Evolutionary conservation across 2,329 filamentous ascomycete species (phyloP).

Genomic region (Stagonosporopsis rhizophila): DNA sequence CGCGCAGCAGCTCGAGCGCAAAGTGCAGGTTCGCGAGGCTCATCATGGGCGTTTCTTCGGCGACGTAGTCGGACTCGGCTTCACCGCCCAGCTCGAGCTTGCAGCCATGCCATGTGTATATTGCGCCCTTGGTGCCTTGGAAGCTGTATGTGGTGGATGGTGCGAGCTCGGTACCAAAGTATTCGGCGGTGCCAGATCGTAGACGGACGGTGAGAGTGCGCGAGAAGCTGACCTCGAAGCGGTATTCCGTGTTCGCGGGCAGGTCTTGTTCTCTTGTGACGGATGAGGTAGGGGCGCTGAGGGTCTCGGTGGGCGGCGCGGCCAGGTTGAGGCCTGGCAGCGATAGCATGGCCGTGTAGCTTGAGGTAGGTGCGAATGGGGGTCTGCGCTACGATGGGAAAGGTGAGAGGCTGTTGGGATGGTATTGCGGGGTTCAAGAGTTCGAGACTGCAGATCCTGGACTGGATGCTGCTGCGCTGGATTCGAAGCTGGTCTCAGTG

Average conservation of each 20-base stretch:
- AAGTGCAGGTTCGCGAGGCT: conserved; percentile 87
- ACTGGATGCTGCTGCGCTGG: neutral
- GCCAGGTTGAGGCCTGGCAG: conserved; percentile 57
- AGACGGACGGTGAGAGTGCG: conserved; percentile 62
- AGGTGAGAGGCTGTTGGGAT: neutral
- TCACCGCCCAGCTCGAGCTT: conserved; percentile 79
- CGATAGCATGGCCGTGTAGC: conserved; percentile 41
- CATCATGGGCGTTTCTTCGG: conserved; percentile 82
- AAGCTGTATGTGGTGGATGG: conserved; percentile 81
- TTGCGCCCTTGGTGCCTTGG: conserved; percentile 80
- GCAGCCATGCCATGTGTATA: conserved; percentile 93
- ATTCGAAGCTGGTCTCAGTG: neutral
- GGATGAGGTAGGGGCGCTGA: conserved; percentile 30
- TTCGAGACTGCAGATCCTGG: neutral
- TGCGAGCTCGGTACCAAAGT: conserved; percentile 94
- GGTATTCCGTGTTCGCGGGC: conserved; percentile 55
- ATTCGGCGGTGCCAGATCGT: conserved; percentile 82
- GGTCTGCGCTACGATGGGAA: neutral
- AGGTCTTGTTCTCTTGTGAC: conserved; percentile 51
- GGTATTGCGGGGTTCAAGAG: no score
- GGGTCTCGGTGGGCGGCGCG: conserved; percentile 38
- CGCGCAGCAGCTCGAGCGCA: conserved; percentile 76
- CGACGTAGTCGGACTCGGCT: conserved; percentile 70
- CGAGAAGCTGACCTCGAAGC: conserved; percentile 51
- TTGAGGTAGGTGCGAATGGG: neutral